These are phyloP conservation scores for Symbiotaphrina buchneri DNA, from an alignment of 495 filamentous ascomycete genomes.

Conservation along the genomic window DNA sequence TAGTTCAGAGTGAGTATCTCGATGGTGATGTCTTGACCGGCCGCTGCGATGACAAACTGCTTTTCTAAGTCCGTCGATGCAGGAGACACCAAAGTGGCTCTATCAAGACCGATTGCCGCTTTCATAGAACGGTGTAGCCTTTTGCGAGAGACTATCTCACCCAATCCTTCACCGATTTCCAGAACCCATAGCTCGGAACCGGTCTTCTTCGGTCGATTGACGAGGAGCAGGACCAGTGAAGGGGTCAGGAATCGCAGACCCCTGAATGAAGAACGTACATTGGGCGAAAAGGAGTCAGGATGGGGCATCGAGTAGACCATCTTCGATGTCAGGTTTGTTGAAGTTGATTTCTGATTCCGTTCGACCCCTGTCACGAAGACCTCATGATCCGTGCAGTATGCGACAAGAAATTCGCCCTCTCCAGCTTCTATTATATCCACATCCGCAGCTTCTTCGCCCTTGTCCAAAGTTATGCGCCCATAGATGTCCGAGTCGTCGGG, in stretches of 20 bases:
- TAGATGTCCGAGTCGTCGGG: conserved; percentile 34
- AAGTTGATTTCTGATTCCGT: conserved; percentile 23
- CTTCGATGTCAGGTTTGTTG: conserved; percentile 27
- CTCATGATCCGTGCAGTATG: conserved; percentile 63
- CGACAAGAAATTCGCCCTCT: conserved; percentile 38
- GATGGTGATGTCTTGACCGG: conserved; percentile 65
- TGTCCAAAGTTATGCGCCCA: conserved; percentile 37
- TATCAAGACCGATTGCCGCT: conserved; percentile 50
- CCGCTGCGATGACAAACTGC: conserved; percentile 62
- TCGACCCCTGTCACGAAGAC: conserved; percentile 33
- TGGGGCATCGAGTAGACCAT: conserved; percentile 37
- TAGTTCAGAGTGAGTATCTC: conserved; percentile 52
- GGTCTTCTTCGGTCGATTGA: conserved; percentile 22
- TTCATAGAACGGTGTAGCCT: conserved; percentile 31
- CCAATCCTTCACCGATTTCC: conserved; percentile 11
- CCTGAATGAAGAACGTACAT: conserved; percentile 14
- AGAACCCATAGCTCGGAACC: conserved; percentile 55
- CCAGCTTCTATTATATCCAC: conserved; percentile 44
- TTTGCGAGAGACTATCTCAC: conserved; percentile 24
- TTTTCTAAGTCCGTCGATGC: conserved; percentile 26
- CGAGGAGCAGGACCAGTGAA: conserved; percentile 11
- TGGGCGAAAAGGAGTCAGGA: conserved; percentile 20
- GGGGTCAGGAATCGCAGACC: conserved; percentile 27
- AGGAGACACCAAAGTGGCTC: conserved; percentile 32
- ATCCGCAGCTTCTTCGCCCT: conserved; percentile 54